These are phyloP conservation scores for Dendrobium huoshanense DNA, from an alignment of 106 monocot genomes.

Conservation along the genomic window DNA sequence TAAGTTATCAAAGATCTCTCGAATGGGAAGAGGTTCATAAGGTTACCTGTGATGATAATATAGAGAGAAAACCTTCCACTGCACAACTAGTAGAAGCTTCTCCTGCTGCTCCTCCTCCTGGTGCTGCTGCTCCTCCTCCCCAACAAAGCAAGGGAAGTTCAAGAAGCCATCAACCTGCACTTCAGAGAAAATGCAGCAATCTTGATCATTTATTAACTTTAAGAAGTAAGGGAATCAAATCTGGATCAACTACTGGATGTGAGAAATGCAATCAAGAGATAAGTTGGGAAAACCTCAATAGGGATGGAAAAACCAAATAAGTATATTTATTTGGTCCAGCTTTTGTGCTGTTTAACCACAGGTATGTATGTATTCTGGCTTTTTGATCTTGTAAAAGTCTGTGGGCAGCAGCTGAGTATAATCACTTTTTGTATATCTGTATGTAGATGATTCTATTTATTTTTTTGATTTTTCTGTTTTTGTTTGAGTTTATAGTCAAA, in stretches of 20 bases:
- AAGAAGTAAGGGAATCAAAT: conserved; percentile 72
- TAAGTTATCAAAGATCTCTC: conserved; percentile 37
- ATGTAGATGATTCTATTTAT: too few species aligned
- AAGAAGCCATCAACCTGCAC: conserved; percentile 13
- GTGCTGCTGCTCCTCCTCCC: neutral
- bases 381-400: too few species aligned
- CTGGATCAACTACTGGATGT: conserved; percentile 54
- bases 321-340: too few species aligned
- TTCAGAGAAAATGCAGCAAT: conserved; percentile 77
- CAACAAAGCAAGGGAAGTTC: conserved; percentile 35
- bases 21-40: conserved; percentile 69
- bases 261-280: conserved; percentile 76
- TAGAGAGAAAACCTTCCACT: conserved; percentile 15
- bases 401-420: too few species aligned
- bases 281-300: conserved; percentile 89
- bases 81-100: neutral
- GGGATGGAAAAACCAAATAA: conserved; percentile 63
- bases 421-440: too few species aligned
- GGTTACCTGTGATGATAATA: conserved; percentile 14
- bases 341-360: too few species aligned
- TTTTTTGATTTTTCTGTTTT: too few species aligned
- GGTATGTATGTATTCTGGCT: too few species aligned
- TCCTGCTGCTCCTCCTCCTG: neutral
- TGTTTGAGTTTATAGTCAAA: too few species aligned
- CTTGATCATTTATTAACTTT: conserved; percentile 79